phyloP scores from a whole-genome alignment of 2,329 filamentous ascomycete genomes.

The Fusarium denticulatum region DNA sequence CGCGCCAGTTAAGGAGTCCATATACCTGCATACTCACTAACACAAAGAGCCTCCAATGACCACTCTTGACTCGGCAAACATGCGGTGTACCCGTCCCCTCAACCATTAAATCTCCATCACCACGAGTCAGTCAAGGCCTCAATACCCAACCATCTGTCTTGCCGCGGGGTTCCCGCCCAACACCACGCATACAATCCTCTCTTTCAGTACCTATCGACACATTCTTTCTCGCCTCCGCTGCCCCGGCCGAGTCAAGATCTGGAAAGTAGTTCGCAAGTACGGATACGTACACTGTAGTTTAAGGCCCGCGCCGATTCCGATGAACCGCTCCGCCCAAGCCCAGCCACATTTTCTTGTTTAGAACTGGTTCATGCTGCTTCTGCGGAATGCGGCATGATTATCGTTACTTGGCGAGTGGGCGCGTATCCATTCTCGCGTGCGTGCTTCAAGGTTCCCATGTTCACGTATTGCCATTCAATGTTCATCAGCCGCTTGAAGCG shows the following conservation, averaged over 20 bases:
- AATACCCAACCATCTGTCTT: slow-evolving; percentile 1
- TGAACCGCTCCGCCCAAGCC: slow-evolving; percentile 22
- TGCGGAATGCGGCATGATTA: background rate
- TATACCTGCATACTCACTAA: background rate
- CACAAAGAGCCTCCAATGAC: background rate
- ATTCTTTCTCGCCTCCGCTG: background rate
- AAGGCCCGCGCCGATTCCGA: slow-evolving; percentile 30
- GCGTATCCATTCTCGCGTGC: slow-evolving; percentile 25
- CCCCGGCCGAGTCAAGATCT: slow-evolving; percentile 21
- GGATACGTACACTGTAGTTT: background rate
- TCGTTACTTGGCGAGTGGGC: background rate
- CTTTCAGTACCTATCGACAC: background rate
- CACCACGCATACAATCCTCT: background rate
- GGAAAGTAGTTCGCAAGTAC: background rate
- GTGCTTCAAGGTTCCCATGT: slow-evolving; percentile 9
- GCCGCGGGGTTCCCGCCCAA: background rate
- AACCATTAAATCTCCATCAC: background rate
- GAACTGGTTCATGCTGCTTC: background rate
- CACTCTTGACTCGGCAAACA: slow-evolving; percentile 1
- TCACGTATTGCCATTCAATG: background rate
- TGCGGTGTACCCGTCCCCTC: slow-evolving; percentile 18
- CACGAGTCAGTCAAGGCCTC: slow-evolving; percentile 17
- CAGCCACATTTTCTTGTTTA: slow-evolving; percentile 19
- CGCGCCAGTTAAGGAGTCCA: slow-evolving; percentile 1
- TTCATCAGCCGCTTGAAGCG: slow-evolving; percentile 10